These are phyloP conservation scores for Podochytrium sp. DNA, from an alignment of 192 early-diverging fungal genomes.

Conservation along the genomic window DNA sequence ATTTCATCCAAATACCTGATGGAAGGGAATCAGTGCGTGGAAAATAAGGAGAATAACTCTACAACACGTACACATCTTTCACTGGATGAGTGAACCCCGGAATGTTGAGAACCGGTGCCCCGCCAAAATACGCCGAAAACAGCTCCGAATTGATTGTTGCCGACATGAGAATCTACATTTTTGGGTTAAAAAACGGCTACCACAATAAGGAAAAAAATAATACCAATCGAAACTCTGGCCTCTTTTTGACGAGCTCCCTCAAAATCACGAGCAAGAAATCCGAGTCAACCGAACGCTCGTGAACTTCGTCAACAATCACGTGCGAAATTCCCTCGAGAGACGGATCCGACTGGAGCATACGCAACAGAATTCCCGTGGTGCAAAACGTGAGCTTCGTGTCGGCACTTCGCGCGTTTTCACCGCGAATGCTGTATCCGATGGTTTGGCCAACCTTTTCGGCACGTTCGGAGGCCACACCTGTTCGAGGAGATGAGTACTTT, in stretches of 20 bases:
- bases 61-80: too few relatives aligned
- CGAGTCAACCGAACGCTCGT: constrained; percentile 63
- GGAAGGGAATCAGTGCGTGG: too few relatives aligned
- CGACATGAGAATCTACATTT: constrained; percentile 75
- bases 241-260: constrained; percentile 56
- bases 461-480: constrained; percentile 68
- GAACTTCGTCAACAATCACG: constrained; percentile 82
- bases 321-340: constrained; percentile 61
- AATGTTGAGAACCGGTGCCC: constrained; percentile 56
- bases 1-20: constrained; percentile 66
- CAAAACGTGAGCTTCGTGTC: constrained; percentile 51
- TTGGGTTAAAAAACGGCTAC: too few relatives aligned
- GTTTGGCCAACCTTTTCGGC: constrained; percentile 62
- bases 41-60: too few relatives aligned
- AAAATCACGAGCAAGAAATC: constrained; percentile 80
- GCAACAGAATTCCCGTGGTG: constrained; percentile 73
- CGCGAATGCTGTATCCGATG: constrained; percentile 79
- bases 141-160: constrained; percentile 69
- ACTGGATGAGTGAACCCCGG: constrained; percentile 65
- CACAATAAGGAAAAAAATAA: too few relatives aligned
- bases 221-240: constrained; percentile 59
- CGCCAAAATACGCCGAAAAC: constrained; percentile 51
- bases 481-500: too few relatives aligned
- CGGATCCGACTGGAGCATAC: constrained; percentile 70
- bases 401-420: constrained; percentile 53